Conservation (phyloP, 2,329 filamentous ascomycete species). For the Bimuria novae-zelandiae region DNA sequence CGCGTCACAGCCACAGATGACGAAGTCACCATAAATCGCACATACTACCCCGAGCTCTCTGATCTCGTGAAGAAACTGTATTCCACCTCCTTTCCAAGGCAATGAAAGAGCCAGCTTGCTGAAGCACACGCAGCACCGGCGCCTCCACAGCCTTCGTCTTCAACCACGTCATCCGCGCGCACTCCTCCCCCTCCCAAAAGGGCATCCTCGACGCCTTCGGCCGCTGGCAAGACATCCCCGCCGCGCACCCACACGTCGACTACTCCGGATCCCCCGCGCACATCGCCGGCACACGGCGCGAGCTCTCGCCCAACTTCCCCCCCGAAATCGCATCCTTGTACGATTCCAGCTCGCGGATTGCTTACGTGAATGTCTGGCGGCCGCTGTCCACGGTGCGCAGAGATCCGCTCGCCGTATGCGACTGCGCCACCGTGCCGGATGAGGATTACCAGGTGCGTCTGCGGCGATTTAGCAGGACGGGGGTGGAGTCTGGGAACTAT, state of each 20-base stretch:
- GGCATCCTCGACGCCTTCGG: slow-evolving; percentile 49
- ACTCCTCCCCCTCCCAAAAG: slow-evolving; percentile 54
- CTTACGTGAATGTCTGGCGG: slow-evolving; percentile 38
- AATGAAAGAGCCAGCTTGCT: neutral
- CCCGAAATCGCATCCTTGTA: slow-evolving; percentile 10
- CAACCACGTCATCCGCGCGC: slow-evolving; percentile 47
- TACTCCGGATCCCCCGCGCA: slow-evolving; percentile 18
- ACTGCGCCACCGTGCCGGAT: slow-evolving; percentile 22
- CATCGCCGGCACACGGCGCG: slow-evolving; percentile 19
- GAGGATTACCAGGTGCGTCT: slow-evolving; percentile 22
- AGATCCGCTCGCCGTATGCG: slow-evolving; percentile 35
- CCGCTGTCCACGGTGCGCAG: slow-evolving; percentile 26
- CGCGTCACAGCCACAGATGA: slow-evolving; percentile 12
- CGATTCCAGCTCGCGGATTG: slow-evolving; percentile 20
- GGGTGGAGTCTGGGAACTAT: slow-evolving; percentile 21
- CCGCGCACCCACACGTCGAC: slow-evolving; percentile 28
- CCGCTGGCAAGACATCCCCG: slow-evolving; percentile 44
- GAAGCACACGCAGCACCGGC: slow-evolving; percentile 14
- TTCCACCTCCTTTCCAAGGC: neutral
- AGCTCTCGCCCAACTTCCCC: slow-evolving; percentile 20
- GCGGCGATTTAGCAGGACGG: slow-evolving; percentile 21
- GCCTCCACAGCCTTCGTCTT: slow-evolving; percentile 43
- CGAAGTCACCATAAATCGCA: slow-evolving; percentile 18
- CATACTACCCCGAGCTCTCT: slow-evolving; percentile 25
- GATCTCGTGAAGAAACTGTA: slow-evolving; percentile 20